Conservation (phyloP, 75 land plant genomes). For the Picea glauca region DNA sequence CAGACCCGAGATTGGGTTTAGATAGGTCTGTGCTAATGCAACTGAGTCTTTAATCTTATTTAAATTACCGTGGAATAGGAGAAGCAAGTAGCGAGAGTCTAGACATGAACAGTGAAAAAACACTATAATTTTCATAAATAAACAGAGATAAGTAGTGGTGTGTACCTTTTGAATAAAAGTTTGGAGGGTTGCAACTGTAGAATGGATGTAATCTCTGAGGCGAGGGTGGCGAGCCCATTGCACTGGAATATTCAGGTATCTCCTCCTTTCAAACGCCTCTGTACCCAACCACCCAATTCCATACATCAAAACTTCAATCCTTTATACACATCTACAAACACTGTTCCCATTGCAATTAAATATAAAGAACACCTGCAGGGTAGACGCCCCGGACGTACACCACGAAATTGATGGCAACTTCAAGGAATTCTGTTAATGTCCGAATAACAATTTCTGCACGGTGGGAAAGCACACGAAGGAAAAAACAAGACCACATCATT, state of each 20-base stretch:
- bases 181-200: slow-evolving; percentile 50
- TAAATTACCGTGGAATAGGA: no score
- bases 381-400: slow-evolving; percentile 79
- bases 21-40: no score
- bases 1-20: no score
- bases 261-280: slow-evolving; percentile 87
- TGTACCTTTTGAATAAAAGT: slow-evolving; percentile 72
- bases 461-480: background rate
- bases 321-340: background rate
- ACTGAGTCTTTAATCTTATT: no score
- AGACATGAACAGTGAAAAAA: no score
- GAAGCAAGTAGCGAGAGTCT: no score
- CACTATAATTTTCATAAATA: no score
- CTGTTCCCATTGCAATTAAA: background rate
- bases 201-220: slow-evolving; percentile 68
- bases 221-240: slow-evolving; percentile 79
- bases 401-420: slow-evolving; percentile 73
- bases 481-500: background rate
- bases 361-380: slow-evolving; percentile 57
- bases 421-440: slow-evolving; percentile 75
- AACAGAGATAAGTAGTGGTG: background rate
- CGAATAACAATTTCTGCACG: slow-evolving; percentile 45
- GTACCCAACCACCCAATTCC: background rate
- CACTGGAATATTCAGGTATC: slow-evolving; percentile 78
- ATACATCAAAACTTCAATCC: background rate